phyloP scores from a whole-genome alignment of 192 early-diverging fungal genomes.

The Umbelopsis ramanniana region DNA sequence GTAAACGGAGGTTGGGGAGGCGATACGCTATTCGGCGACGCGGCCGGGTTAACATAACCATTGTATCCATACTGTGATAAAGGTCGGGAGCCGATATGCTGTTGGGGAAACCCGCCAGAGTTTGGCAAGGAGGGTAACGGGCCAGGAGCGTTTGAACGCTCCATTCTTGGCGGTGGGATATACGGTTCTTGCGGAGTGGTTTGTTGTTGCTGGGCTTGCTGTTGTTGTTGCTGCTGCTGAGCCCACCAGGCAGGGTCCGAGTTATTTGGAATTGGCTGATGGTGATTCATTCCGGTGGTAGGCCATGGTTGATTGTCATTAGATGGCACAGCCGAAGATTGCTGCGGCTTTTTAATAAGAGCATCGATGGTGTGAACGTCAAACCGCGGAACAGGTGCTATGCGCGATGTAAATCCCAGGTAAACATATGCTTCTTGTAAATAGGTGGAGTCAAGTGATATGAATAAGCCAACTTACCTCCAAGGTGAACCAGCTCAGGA shows the following conservation, averaged over 20 bases:
- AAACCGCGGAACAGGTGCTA: slow-evolving; percentile 27
- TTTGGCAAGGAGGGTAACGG: slow-evolving; percentile 1
- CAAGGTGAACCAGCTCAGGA: slow-evolving; percentile 36
- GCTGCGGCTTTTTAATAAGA: slow-evolving; percentile 20
- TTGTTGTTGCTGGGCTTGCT: background rate
- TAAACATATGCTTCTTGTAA: background rate
- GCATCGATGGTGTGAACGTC: slow-evolving; percentile 22
- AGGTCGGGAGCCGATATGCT: background rate
- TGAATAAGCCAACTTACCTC: slow-evolving; percentile 27
- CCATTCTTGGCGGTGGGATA: slow-evolving; percentile 20
- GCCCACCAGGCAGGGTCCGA: background rate
- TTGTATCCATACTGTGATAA: slow-evolving; percentile 5
- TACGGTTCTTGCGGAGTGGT: background rate
- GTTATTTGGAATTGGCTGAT: background rate
- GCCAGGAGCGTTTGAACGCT: slow-evolving; percentile 3
- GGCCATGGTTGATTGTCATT: slow-evolving; percentile 10
- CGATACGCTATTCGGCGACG: slow-evolving; percentile 8
- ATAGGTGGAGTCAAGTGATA: background rate
- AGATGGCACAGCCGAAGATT: background rate
- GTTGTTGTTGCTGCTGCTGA: background rate
- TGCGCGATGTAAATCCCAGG: background rate
- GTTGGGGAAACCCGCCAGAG: background rate
- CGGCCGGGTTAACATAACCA: slow-evolving; percentile 2
- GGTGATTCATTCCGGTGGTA: background rate
- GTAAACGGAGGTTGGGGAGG: slow-evolving; percentile 6